Conservation (phyloP, 148 eudicot species). For the Nepenthes gracilis region DNA sequence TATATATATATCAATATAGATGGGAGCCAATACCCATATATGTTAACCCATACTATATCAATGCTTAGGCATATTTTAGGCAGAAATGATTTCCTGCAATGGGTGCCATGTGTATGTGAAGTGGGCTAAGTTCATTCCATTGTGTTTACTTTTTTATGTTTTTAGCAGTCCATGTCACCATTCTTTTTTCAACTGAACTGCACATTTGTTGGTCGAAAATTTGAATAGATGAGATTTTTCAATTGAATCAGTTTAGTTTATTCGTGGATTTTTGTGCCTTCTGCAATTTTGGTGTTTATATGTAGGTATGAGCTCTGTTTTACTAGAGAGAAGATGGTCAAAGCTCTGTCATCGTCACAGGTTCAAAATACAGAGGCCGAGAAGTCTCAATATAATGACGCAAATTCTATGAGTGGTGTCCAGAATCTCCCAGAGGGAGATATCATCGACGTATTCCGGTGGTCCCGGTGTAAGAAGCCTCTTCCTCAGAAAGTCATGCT, state of each 20-base stretch:
- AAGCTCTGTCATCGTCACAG: constrained; percentile 40
- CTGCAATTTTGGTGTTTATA: not conserved
- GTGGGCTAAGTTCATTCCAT: no score
- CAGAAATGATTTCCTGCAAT: no score
- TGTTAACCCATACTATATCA: no score
- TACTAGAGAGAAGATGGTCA: constrained; percentile 66
- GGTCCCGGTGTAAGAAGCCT: constrained; percentile 82
- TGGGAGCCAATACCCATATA: no score
- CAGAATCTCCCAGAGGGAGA: constrained; percentile 41
- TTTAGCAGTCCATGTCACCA: no score
- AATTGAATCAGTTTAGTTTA: not conserved
- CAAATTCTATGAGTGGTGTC: constrained; percentile 44
- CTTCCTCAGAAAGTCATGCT: constrained; percentile 70
- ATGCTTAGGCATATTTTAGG: no score
- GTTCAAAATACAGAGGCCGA: constrained; percentile 47
- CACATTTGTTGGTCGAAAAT: no score
- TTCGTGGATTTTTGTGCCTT: not conserved
- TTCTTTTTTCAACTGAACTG: no score
- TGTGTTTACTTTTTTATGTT: no score
- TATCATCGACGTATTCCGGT: constrained; percentile 62
- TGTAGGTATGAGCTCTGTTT: constrained; percentile 91
- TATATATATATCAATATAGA: no score
- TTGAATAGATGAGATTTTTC: no score
- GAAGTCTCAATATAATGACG: constrained; percentile 38
- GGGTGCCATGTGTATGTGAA: no score